Percentiles rank a stretch among this genome's conserved stretches.
Evolutionary conservation across 2,329 filamentous ascomycete genomes (phyloP).

Genomic region (Annulohypoxylon truncatum): DNA sequence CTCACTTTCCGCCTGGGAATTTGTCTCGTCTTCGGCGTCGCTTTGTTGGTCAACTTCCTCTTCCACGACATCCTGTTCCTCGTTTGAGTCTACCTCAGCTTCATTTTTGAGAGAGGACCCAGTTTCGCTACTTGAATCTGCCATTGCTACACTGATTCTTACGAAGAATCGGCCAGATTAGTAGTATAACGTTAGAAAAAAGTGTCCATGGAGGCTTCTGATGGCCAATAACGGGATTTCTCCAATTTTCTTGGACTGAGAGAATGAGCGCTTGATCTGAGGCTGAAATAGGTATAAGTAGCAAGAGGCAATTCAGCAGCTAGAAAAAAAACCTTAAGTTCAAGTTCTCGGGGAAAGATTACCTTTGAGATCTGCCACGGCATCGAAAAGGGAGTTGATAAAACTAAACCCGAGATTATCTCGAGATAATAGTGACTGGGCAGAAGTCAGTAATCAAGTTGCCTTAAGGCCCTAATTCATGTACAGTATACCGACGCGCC

Average conservation of each 20-base stretch:
- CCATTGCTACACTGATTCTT: constrained; percentile 6
- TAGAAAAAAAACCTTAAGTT: not conserved
- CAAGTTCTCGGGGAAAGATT: not conserved
- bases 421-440: not conserved
- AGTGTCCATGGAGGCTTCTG: not conserved
- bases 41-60: not conserved
- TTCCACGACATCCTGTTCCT: constrained; percentile 1
- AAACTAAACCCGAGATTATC: not conserved
- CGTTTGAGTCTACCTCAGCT: not conserved
- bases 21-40: not conserved
- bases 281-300: not conserved
- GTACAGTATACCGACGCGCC: not conserved
- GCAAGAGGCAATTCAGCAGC: too few relatives aligned
- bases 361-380: not conserved
- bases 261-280: not conserved
- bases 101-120: not conserved
- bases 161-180: not conserved
- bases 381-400: not conserved
- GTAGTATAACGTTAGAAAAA: not conserved
- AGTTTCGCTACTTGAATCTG: not conserved
- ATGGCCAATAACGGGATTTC: not conserved
- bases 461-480: not conserved
- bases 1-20: constrained; percentile 4
- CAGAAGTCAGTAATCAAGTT: not conserved
- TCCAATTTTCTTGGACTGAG: not conserved